These are phyloP conservation scores for Buddleja alternifolia DNA, from an alignment of 257 asterid genomes.

Conservation along the genomic window DNA sequence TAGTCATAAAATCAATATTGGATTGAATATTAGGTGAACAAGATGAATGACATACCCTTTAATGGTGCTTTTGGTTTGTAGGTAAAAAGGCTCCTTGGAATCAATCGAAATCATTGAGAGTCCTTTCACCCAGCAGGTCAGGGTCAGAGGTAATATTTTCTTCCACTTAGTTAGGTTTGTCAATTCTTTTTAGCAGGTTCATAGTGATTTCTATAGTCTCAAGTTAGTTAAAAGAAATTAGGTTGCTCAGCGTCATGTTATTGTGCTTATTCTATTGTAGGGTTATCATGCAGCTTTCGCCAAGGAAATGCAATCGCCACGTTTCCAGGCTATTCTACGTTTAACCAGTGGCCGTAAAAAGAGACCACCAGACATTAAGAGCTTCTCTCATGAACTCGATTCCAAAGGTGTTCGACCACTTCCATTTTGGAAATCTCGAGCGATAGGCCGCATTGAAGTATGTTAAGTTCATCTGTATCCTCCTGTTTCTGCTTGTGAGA, in stretches of 20 bases:
- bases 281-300: conserved; percentile 69
- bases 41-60: conserved; percentile 11
- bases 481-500: conserved; percentile 42
- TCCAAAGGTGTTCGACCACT: conserved; percentile 92
- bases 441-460: conserved; percentile 85
- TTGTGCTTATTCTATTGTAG: conserved; percentile 60
- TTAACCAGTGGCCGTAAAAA: conserved; percentile 78
- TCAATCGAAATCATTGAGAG: conserved; percentile 67
- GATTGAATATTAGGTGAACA: background rate
- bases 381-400: conserved; percentile 96
- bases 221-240: conserved; percentile 25
- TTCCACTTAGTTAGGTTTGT: conserved; percentile 8
- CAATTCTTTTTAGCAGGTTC: conserved; percentile 9
- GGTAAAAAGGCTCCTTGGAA: conserved; percentile 69
- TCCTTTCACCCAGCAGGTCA: conserved; percentile 51
- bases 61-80: conserved; percentile 38
- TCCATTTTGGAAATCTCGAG: conserved; percentile 98
- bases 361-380: conserved; percentile 71
- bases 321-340: conserved; percentile 90
- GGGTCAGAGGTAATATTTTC: conserved; percentile 62
- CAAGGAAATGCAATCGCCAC: conserved; percentile 96
- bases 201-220: background rate
- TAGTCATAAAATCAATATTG: background rate
- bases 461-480: conserved; percentile 45
- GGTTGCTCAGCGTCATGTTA: conserved; percentile 33